These are phyloP conservation scores for Yamadazyma olivae DNA, from an alignment of 805 yeast species.

Conservation along the genomic window DNA sequence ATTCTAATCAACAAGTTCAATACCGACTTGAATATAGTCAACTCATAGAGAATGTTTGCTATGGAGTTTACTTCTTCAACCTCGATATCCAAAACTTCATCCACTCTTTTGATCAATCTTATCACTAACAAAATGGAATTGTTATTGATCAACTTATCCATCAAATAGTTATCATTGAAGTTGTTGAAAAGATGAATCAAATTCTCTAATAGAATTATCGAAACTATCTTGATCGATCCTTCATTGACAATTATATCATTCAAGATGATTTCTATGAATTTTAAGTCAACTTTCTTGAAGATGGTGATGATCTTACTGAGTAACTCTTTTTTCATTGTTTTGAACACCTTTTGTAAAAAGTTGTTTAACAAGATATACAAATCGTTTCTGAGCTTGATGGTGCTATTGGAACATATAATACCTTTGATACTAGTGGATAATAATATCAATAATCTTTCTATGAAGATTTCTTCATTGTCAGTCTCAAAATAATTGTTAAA, in stretches of 20 bases:
- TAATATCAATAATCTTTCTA: conserved; percentile 59
- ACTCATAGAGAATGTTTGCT: conserved; percentile 57
- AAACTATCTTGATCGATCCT: conserved; percentile 70
- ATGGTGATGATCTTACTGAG: conserved; percentile 50
- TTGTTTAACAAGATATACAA: conserved; percentile 71
- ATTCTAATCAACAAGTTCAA: conserved; percentile 68
- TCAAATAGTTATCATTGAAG: conserved; percentile 52
- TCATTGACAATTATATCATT: conserved; percentile 80
- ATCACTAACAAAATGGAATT: conserved; percentile 66
- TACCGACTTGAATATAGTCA: conserved; percentile 73
- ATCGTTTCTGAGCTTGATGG: conserved; percentile 70
- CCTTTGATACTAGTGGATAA: conserved; percentile 76
- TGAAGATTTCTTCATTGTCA: conserved; percentile 18
- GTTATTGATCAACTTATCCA: conserved; percentile 59
- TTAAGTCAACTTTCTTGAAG: conserved; percentile 56
- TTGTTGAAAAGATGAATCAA: conserved; percentile 52
- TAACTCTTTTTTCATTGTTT: conserved; percentile 28
- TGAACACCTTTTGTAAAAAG: conserved; percentile 52
- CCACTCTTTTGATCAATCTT: conserved; percentile 65
- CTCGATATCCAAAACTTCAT: conserved; percentile 51
- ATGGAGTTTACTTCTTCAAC: conserved; percentile 4
- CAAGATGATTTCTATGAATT: conserved; percentile 61
- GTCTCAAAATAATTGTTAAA: conserved; percentile 51
- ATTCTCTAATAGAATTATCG: conserved; percentile 72
- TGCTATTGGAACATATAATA: conserved; percentile 64